phyloP scores from a whole-genome alignment of 805 yeast species.

The Pichia manshurica region DNA sequence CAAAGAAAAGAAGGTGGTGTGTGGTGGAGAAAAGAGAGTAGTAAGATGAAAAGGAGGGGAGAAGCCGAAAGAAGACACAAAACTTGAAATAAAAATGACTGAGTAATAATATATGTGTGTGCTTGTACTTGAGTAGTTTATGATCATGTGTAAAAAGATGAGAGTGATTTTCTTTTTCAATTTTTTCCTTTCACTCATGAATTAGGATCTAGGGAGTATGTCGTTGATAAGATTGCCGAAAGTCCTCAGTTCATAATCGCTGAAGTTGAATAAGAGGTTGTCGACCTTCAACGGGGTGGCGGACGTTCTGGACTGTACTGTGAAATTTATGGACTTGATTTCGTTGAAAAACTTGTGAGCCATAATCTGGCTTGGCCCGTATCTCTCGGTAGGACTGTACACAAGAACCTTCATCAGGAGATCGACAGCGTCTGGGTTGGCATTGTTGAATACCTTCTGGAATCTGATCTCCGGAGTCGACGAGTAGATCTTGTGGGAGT shows the following conservation, averaged over 20 bases:
- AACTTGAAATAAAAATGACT: too few species aligned
- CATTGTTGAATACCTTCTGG: constrained; percentile 63
- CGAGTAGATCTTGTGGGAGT: constrained; percentile 46
- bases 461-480: constrained; percentile 33
- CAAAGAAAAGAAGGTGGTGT: not conserved
- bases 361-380: constrained; percentile 74
- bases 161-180: too few species aligned
- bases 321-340: constrained; percentile 52
- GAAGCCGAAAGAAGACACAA: not conserved
- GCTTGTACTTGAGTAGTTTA: too few species aligned
- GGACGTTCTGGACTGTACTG: constrained; percentile 28
- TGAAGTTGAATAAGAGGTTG: constrained; percentile 58
- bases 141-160: too few species aligned
- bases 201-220: constrained; percentile 21
- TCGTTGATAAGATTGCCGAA: constrained; percentile 24
- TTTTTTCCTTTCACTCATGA: too few species aligned
- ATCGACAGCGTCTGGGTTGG: constrained; percentile 83
- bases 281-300: constrained; percentile 34
- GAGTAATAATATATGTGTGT: too few species aligned
- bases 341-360: constrained; percentile 89
- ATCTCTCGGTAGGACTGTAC: constrained; percentile 82
- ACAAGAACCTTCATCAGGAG: constrained; percentile 74
- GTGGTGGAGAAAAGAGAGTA: constrained; percentile 3
- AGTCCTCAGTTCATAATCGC: constrained; percentile 49
- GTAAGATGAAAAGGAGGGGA: not conserved